Conservation (phyloP, 257 asterid genomes). For the Gentiana macrophylla region DNA sequence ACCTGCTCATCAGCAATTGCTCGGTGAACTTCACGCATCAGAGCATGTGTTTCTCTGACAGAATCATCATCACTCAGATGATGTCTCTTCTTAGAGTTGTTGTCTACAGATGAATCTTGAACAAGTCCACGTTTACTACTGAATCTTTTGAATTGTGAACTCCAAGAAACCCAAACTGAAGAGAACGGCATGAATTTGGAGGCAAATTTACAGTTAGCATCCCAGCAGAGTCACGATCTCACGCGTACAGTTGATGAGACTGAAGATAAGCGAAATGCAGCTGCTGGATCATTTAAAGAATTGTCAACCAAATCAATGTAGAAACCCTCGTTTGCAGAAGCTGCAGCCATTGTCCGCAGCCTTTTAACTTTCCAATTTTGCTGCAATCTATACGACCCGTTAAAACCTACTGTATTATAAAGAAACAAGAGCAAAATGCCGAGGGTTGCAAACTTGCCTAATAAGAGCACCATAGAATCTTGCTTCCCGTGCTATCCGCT, state of each 20-base stretch:
- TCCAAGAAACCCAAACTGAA: constrained; percentile 78
- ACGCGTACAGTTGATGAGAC: constrained; percentile 63
- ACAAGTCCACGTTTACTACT: constrained; percentile 16
- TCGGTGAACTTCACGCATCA: constrained; percentile 68
- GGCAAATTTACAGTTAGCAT: constrained; percentile 89
- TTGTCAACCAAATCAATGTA: constrained; percentile 84
- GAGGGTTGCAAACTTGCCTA: constrained; percentile 33
- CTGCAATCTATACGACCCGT: constrained; percentile 60
- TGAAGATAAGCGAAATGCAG: constrained; percentile 70
- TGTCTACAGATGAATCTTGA: constrained; percentile 29
- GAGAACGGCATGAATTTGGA: constrained; percentile 60
- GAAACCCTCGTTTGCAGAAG: constrained; percentile 94
- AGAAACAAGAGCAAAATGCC: background rate
- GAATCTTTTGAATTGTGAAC: constrained; percentile 25
- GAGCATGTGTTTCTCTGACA: constrained; percentile 56
- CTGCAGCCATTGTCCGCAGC: constrained; percentile 85
- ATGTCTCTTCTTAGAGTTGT: constrained; percentile 28
- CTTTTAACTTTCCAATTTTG: constrained; percentile 95
- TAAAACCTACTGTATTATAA: constrained; percentile 7
- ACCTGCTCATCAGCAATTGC: constrained; percentile 94
- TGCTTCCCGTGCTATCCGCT: constrained; percentile 82
- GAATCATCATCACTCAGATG: constrained; percentile 43
- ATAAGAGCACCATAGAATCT: constrained; percentile 98
- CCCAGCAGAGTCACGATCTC: constrained; percentile 92
- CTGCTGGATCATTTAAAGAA: constrained; percentile 57